Conservation (phyloP, 345 rosid genomes). For the Aegle marmelos region DNA sequence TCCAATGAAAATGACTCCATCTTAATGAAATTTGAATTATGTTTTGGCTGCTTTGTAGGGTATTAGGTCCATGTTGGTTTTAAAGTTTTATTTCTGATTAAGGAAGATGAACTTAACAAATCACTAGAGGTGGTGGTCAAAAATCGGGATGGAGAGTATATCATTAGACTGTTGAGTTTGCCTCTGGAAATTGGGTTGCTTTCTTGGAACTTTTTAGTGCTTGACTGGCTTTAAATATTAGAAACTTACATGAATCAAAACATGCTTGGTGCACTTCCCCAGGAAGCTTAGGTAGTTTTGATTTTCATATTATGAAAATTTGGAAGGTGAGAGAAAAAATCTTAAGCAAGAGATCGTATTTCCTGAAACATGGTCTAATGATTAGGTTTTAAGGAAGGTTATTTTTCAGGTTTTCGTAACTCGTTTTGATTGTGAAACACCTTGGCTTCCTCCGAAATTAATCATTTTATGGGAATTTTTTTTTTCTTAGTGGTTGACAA, state of each 20-base stretch:
- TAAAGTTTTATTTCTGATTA: background rate
- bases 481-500: background rate
- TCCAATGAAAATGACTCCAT: background rate
- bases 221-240: background rate
- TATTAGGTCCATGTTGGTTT: background rate
- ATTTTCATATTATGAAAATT: background rate
- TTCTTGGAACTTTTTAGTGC: background rate
- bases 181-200: background rate
- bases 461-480: background rate
- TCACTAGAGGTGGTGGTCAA: background rate
- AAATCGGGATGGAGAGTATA: background rate
- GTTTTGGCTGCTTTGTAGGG: background rate
- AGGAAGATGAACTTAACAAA: background rate
- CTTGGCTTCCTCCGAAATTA: background rate
- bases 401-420: background rate
- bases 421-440: background rate
- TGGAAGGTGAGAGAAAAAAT: background rate
- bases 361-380: background rate
- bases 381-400: background rate
- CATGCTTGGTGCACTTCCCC: background rate
- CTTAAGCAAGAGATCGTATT: background rate
- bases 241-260: background rate
- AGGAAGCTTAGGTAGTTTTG: background rate
- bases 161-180: background rate
- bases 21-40: background rate